Evolutionary conservation across 371 early-diverging fungal genomes (phyloP).

Genomic region (Circinella minor): DNA sequence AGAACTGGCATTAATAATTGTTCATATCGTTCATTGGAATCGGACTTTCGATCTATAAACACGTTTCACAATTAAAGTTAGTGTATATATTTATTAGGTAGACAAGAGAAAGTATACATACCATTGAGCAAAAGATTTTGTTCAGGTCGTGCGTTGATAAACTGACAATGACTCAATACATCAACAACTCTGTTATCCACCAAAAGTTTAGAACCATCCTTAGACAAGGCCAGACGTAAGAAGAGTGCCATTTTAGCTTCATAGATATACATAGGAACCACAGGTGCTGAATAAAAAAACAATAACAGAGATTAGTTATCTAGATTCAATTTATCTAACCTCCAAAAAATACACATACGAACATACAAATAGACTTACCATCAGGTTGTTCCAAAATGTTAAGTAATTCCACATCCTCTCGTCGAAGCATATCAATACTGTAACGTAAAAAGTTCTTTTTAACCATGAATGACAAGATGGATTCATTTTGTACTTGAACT

Average conservation of each 20-base stretch:
- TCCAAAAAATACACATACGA: background rate
- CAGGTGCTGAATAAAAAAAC: constrained; percentile 38
- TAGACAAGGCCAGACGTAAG: constrained; percentile 72
- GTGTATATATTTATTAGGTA: background rate
- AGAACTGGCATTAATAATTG: constrained; percentile 66
- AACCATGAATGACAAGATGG: constrained; percentile 67
- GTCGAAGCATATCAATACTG: constrained; percentile 65
- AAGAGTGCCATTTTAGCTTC: constrained; percentile 86
- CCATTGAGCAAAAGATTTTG: constrained; percentile 6
- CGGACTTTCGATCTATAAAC: background rate
- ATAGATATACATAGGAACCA: constrained; percentile 71
- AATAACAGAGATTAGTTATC: no score
- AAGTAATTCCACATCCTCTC: constrained; percentile 72
- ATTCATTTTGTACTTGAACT: constrained; percentile 49
- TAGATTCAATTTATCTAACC: background rate
- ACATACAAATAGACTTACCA: constrained; percentile 30
- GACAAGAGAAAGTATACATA: background rate
- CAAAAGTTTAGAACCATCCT: constrained; percentile 79
- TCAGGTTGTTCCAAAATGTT: constrained; percentile 58
- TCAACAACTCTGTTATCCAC: constrained; percentile 81
- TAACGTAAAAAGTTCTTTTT: constrained; percentile 72
- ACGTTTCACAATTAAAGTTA: background rate
- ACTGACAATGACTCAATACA: constrained; percentile 73
- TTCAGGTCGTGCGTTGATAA: constrained; percentile 37
- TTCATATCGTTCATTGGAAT: constrained; percentile 58